A percentile compares a stretch with the other conserved stretches of the same genome.
Conservation (phyloP, 2,329 filamentous ascomycete genomes). For the Pestalotiopsis sp. region DNA sequence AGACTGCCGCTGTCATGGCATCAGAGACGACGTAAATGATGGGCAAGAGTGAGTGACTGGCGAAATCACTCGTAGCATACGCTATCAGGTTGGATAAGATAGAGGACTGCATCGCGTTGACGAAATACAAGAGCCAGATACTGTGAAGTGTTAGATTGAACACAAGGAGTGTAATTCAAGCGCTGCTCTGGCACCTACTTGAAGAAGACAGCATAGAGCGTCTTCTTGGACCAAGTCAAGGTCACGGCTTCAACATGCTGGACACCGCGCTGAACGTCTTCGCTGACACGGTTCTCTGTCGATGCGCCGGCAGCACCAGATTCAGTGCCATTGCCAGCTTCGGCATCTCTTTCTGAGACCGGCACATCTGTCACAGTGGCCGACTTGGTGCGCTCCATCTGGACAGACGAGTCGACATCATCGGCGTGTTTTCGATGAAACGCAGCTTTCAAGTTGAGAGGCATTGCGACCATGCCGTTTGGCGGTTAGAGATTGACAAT, state of each 20-base stretch:
- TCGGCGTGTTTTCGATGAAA: neutral
- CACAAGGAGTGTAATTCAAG: neutral
- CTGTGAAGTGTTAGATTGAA: constrained; percentile 24
- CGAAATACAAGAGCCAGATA: constrained; percentile 44
- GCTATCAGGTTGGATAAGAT: constrained; percentile 35
- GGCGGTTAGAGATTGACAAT: neutral
- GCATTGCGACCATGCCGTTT: neutral
- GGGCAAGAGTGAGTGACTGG: constrained; percentile 46
- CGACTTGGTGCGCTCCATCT: neutral
- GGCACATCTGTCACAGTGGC: neutral
- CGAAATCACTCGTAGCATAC: constrained; percentile 44
- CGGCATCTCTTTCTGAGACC: neutral
- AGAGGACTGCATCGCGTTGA: constrained; percentile 42
- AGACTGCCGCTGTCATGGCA: constrained; percentile 53
- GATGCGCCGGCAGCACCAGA: neutral
- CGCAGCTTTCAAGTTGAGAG: neutral
- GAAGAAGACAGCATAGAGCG: constrained; percentile 40
- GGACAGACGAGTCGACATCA: neutral
- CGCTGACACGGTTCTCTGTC: neutral
- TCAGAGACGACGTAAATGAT: constrained; percentile 48
- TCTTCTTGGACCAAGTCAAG: constrained; percentile 39
- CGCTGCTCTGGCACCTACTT: constrained; percentile 31
- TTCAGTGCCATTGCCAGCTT: neutral
- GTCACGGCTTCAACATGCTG: constrained; percentile 47
- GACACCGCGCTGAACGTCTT: constrained; percentile 35